These are phyloP conservation scores for Botrytis byssoidea DNA, from an alignment of 2,329 filamentous ascomycete genomes.

Conservation along the genomic window DNA sequence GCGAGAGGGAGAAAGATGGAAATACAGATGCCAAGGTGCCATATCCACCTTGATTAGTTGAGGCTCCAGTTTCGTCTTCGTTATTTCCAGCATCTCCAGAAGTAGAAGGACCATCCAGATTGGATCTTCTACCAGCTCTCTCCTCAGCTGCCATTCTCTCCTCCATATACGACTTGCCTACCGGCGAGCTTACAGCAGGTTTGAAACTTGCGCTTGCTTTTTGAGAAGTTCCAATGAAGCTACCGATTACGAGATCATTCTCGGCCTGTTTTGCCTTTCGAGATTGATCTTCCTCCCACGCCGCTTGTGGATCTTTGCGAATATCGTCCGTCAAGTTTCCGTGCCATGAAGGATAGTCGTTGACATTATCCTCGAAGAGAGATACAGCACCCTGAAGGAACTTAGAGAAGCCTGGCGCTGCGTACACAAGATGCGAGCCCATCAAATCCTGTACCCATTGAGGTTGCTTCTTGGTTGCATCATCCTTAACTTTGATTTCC, in stretches of 20 bases:
- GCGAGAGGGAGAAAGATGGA: constrained; percentile 77
- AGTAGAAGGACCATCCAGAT: constrained; percentile 32
- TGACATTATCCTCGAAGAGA: constrained; percentile 94
- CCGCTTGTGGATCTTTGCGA: constrained; percentile 83
- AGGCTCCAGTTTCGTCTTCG: constrained; percentile 41
- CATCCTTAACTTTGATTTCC: constrained; percentile 84
- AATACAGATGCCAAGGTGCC: constrained; percentile 69
- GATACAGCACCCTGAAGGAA: constrained; percentile 92
- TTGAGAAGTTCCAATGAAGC: constrained; percentile 61
- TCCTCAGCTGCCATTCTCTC: constrained; percentile 53
- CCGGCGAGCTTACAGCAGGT: constrained; percentile 62
- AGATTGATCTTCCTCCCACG: constrained; percentile 89
- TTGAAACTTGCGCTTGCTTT: constrained; percentile 50
- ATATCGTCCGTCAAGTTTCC: constrained; percentile 91
- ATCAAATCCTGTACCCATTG: constrained; percentile 92
- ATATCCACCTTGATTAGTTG: constrained; percentile 45
- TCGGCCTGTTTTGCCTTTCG: constrained; percentile 76
- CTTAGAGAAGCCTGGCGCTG: constrained; percentile 89
- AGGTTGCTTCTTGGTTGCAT: constrained; percentile 63
- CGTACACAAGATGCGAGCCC: constrained; percentile 86
- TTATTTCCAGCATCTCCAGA: constrained; percentile 33
- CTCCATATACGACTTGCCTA: constrained; percentile 63
- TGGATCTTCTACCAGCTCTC: constrained; percentile 32
- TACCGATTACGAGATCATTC: constrained; percentile 86
- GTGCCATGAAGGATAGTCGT: constrained; percentile 95